Base-by-base conservation (phyloP, 148 eudicot species). In the Rhododendron mucronatum region DNA sequence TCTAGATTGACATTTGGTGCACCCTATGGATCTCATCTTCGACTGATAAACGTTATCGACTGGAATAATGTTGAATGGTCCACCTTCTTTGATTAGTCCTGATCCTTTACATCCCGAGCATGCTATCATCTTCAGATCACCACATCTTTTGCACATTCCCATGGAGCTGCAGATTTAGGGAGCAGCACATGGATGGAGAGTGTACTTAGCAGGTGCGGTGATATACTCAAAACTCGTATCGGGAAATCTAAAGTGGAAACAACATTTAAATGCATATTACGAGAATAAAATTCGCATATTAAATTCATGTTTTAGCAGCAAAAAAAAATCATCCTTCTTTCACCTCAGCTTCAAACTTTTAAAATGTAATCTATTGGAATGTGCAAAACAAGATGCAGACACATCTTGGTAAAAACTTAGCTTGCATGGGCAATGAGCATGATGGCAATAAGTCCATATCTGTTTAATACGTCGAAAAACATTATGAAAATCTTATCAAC, bases 101-200 rank as follows among this genome's bases (percentile, higher is more conserved):
- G 89, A 84, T 47, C 98, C 98, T 85, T 85, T 93, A 87, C 98
- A 95, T 39, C 59, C 88, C 55, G 88, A 77, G 90, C 98, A 95
- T 45, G 95, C 93, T 85, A 94, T 91, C 87, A 91, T 57, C 90
- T 86, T 94, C 84, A 95, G 87, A 86, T 94, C 95, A 23, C 98
- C 98, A 61, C 97, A 95, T 91, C 86, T 89, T 69, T 90, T 94
- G 90, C 98, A 94, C 98, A 94, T 94, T 13, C 94, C 92, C 44
- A 94, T 67, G 10, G 98, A 92, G 84, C 98, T 95, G 94, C 87
- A 74, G 39, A 73, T 57, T 6, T 6, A 71, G 55, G 39, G 16
- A 82, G 71, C 55, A 53, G 47, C 67, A 12, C 30, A 74, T 11
- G 74, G 35, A 82, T 82, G 47, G 48, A 82, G 33, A 13, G 28